These are phyloP conservation scores for Xerocomellus chrysenteron DNA, from an alignment of 768 basidiomycete genomes.

Conservation along the genomic window DNA sequence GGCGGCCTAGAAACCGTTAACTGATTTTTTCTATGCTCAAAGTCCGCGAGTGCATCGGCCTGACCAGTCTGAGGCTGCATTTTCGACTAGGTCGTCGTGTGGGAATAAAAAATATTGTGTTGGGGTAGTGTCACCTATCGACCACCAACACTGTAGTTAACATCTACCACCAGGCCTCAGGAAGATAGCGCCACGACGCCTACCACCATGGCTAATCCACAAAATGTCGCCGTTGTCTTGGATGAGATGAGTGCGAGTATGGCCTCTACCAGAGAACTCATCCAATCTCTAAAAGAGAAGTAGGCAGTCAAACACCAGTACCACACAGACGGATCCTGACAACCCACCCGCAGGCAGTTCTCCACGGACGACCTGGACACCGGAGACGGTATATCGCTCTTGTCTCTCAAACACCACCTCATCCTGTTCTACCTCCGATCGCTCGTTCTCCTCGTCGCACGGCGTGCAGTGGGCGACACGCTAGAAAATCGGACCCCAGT, in stretches of 20 bases:
- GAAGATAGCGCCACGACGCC: too few relatives aligned
- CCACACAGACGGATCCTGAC: conserved; percentile 14
- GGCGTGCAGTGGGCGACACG: conserved; percentile 65
- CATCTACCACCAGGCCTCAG: background rate
- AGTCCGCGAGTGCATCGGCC: background rate
- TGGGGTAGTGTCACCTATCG: background rate
- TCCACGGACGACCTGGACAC: conserved; percentile 45
- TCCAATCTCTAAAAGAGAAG: conserved; percentile 58
- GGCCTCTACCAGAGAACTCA: conserved; percentile 53
- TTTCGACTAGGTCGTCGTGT: background rate
- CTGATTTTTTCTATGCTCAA: conserved; percentile 36
- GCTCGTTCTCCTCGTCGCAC: conserved; percentile 69
- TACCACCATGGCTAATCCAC: conserved; percentile 18
- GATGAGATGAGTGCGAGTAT: conserved; percentile 66
- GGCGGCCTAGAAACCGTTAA: conserved; percentile 68
- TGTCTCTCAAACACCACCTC: conserved; percentile 84
- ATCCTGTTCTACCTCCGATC: conserved; percentile 86
- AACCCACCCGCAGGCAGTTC: conserved; percentile 23
- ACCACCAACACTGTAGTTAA: background rate
- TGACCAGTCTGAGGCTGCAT: conserved; percentile 4
- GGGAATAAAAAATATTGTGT: background rate
- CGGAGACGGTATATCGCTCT: conserved; percentile 83
- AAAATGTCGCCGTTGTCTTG: conserved; percentile 28
- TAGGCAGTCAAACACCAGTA: conserved; percentile 29
- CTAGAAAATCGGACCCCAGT: conserved; percentile 52